Evolutionary conservation across 2,329 filamentous ascomycete genomes (phyloP), one percentile per base, ranked within the genome.

Genomic region (Scedosporium apiospermum): DNA sequence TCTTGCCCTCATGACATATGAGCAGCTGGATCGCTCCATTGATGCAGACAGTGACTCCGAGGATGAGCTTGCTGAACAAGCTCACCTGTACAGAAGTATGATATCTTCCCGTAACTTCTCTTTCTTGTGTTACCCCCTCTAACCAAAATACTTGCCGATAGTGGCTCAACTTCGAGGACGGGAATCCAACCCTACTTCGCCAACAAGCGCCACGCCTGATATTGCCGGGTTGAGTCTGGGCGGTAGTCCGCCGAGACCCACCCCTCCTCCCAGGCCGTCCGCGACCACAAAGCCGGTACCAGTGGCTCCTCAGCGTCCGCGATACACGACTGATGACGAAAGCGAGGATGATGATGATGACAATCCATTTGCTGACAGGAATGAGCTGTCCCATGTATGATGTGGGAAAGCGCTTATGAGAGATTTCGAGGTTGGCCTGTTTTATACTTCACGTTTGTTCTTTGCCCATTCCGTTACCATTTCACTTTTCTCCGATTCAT

Each of bases 1-100:
- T 49, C 88, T 88, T 65, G 91, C 93, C 1, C 81, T 99, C 63
- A 96, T 96, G 85, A 90, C 92, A 0, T 99, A 92, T 71, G 93
- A 98, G 75, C 90, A 97, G 68, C 84, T 98, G 66, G 93, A 99
- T 71, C 87, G 88, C 65, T 92, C 90, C 58, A 89, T 93, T 66
- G 89, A 91, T 66, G 86, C 86, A 5, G 87, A 89, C 70, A 88
- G 85, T 67, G 86, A 89, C 72, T 88, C 85, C 1, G 86, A 89
- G 63, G 86, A 88, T 65, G 88, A 85, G 68, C 72, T 85, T 49
- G 85, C 87, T 55, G 85, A 88, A 69, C 85, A 88, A 72, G 85
- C 86, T 42, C 83, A 86, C 68, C 76, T 84, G 23, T 88, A 87
- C 67, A 78, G 82, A 67, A 85, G 84, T 86, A 77, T 69, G 75